phyloP scores from a whole-genome alignment of 208 protist species.

The Trypanosoma melophagium region DNA sequence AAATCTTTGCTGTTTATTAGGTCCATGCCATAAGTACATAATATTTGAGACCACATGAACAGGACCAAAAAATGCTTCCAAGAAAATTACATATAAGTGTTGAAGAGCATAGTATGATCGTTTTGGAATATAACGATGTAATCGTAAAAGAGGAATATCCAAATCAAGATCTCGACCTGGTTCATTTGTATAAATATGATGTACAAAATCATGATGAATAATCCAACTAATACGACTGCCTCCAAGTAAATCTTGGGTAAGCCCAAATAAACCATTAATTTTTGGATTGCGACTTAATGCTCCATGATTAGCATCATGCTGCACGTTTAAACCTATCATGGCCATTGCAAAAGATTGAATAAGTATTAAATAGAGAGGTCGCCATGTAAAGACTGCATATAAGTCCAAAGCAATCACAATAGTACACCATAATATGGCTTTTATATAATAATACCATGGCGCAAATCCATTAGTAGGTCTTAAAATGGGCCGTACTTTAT shows the following conservation, averaged over 20 bases:
- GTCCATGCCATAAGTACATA: constrained; percentile 54
- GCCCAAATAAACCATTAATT: constrained; percentile 61
- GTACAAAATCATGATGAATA: constrained; percentile 69
- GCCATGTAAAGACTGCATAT: constrained; percentile 61
- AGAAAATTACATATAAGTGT: constrained; percentile 71
- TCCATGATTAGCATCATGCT: constrained; percentile 85
- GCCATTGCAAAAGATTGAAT: constrained; percentile 77
- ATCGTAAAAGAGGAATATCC: constrained; percentile 67
- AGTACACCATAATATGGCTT: constrained; percentile 48
- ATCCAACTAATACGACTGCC: constrained; percentile 83
- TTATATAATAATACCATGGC: constrained; percentile 77
- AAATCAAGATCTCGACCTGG: constrained; percentile 63
- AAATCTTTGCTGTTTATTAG: constrained; percentile 53
- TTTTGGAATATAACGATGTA: constrained; percentile 60
- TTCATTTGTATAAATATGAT: constrained; percentile 83
- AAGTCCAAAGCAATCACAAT: constrained; percentile 63
- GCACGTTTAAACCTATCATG: constrained; percentile 81
- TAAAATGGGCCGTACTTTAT: constrained; percentile 52
- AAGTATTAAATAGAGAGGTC: constrained; percentile 52
- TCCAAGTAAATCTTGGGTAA: constrained; percentile 68
- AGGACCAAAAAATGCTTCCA: constrained; percentile 70
- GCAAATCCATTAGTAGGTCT: constrained; percentile 66
- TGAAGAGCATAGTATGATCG: constrained; percentile 67
- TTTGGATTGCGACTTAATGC: constrained; percentile 54
- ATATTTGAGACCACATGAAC: constrained; percentile 69